Percentiles rank a stretch among this genome's conserved stretches.
Conservation (phyloP, 202 grass and related monocot species). For the Miscanthus sacchariflorus region DNA sequence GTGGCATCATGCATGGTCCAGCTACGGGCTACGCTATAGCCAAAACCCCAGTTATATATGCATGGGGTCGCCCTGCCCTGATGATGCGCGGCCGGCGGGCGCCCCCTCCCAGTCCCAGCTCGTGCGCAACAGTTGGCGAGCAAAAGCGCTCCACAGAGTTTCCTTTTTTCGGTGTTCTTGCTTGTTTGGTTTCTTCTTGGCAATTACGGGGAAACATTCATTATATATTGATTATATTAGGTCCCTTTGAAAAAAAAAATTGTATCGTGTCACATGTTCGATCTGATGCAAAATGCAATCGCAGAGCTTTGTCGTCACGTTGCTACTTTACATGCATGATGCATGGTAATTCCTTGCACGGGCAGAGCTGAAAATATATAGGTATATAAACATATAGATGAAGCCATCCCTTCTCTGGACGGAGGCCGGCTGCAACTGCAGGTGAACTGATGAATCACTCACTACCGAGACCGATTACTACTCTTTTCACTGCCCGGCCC, state of each 20-base stretch:
- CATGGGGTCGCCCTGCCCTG: no score
- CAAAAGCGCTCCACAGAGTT: not conserved
- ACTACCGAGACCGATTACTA: no score
- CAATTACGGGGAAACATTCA: not conserved
- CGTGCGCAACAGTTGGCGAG: constrained; percentile 33
- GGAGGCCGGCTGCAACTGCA: no score
- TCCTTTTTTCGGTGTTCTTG: no score
- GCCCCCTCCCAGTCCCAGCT: not conserved
- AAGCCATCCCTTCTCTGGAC: no score
- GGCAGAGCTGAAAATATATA: not conserved
- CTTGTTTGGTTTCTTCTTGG: not conserved
- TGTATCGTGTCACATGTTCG: not conserved
- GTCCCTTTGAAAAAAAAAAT: not conserved
- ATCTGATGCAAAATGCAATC: not conserved
- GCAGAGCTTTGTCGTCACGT: not conserved
- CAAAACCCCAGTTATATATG: no score
- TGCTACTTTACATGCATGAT: not conserved
- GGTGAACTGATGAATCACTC: no score
- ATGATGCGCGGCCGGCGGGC: not conserved
- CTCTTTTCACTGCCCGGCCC: no score
- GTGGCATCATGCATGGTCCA: no score
- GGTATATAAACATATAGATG: no score
- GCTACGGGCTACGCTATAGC: no score
- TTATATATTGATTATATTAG: no score
- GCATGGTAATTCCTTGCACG: not conserved